Conservation (phyloP, 164 flowering plant species). For the Chimonanthus salicifolius region DNA sequence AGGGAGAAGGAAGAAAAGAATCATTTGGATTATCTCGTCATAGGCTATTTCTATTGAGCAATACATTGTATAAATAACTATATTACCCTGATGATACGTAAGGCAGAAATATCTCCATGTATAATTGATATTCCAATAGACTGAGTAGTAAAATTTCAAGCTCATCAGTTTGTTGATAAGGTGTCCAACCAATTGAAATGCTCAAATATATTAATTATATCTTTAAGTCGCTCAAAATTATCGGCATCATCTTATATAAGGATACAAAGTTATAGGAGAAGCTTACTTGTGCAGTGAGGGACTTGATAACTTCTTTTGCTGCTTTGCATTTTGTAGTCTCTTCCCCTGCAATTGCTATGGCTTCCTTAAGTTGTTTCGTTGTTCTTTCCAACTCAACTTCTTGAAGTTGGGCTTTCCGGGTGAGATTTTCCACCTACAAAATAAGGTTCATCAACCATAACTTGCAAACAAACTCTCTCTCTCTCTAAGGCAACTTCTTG, state of each 20-base stretch:
- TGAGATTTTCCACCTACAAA: conserved; percentile 80
- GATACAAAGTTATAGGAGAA: neutral
- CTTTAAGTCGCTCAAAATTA: neutral
- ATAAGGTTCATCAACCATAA: conserved; percentile 4
- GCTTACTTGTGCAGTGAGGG: conserved; percentile 93
- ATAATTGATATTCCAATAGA: too few species aligned
- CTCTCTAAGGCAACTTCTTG: too few species aligned
- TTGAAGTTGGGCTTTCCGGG: conserved; percentile 79
- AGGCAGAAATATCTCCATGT: too few species aligned
- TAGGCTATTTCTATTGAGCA: too few species aligned
- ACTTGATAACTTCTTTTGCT: conserved; percentile 95
- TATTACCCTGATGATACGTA: too few species aligned
- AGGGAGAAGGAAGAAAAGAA: too few species aligned
- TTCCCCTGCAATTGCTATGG: conserved; percentile 79
- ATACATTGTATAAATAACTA: too few species aligned
- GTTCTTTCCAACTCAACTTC: conserved; percentile 84
- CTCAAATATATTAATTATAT: too few species aligned
- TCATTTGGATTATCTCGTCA: too few species aligned
- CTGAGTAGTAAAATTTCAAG: too few species aligned
- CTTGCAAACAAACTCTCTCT: neutral
- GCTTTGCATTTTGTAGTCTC: conserved; percentile 94
- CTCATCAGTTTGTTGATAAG: too few species aligned
- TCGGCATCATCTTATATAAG: neutral
- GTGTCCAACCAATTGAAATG: too few species aligned
- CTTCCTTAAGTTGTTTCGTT: conserved; percentile 83